Evolutionary conservation across 1,139 yeast species (phyloP).

Genomic region (Yamadazyma pseudoaaseri): DNA sequence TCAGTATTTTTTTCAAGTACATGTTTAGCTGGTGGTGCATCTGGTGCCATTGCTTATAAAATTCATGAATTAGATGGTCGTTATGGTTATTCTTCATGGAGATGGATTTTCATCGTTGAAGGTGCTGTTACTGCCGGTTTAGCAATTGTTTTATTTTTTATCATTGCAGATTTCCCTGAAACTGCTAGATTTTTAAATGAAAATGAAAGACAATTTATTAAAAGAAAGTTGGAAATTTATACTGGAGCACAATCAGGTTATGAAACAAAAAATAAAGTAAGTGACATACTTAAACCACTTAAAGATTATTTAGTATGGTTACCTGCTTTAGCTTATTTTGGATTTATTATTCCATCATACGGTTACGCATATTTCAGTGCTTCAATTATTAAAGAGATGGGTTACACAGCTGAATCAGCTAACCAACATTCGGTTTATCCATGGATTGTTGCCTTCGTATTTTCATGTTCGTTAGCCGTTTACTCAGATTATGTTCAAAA

Average conservation of each 20-base stretch:
- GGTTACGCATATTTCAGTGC: constrained; percentile 74
- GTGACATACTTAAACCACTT: constrained; percentile 42
- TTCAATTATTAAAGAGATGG: constrained; percentile 55
- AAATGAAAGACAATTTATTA: constrained; percentile 48
- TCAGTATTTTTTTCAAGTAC: constrained; percentile 59
- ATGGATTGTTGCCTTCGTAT: constrained; percentile 64
- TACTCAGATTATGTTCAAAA: constrained; percentile 47
- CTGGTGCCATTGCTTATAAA: constrained; percentile 43
- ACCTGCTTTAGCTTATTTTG: constrained; percentile 61
- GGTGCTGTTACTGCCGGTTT: constrained; percentile 67
- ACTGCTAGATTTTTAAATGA: constrained; percentile 51
- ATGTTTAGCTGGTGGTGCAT: constrained; percentile 42
- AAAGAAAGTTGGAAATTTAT: constrained; percentile 52
- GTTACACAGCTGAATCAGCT: constrained; percentile 60
- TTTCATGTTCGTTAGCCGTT: constrained; percentile 47
- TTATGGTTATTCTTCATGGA: constrained; percentile 55
- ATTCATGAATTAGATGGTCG: constrained; percentile 38
- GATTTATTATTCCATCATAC: constrained; percentile 64
- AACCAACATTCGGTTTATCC: constrained; percentile 72
- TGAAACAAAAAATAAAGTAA: constrained; percentile 43
- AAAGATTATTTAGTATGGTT: constrained; percentile 52
- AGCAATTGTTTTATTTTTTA: constrained; percentile 57
- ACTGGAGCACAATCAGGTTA: constrained; percentile 54
- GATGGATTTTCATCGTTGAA: constrained; percentile 73
- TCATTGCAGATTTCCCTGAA: constrained; percentile 49